Conservation (phyloP, 1,139 yeast species). For the Geotrichum aggregatum region DNA sequence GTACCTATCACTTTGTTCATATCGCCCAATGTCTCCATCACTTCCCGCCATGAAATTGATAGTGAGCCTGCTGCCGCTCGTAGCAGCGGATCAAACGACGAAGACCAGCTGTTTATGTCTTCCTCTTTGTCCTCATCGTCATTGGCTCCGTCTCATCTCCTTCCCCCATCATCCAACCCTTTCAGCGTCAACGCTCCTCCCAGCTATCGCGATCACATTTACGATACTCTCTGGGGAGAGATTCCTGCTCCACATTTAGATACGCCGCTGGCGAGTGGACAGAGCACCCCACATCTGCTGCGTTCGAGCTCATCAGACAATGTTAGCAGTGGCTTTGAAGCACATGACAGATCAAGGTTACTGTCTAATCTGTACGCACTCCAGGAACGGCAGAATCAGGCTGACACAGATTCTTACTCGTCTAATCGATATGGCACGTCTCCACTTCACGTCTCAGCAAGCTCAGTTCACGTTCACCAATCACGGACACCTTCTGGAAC, state of each 20-base stretch:
- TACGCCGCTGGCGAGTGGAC: slow-evolving; percentile 42
- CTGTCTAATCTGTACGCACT: slow-evolving; percentile 13
- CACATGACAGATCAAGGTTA: slow-evolving; percentile 9
- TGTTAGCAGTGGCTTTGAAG: slow-evolving; percentile 1
- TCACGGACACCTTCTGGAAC: slow-evolving; percentile 45
- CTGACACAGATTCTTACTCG: neutral
- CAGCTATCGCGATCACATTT: slow-evolving; percentile 74
- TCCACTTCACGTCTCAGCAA: neutral
- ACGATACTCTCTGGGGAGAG: slow-evolving; percentile 79
- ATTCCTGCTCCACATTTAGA: slow-evolving; percentile 52
- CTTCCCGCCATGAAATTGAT: slow-evolving; percentile 21
- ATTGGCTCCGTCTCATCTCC: neutral
- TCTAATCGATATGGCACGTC: neutral
- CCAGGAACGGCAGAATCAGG: slow-evolving; percentile 14
- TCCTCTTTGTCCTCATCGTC: neutral
- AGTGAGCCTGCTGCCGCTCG: slow-evolving; percentile 5
- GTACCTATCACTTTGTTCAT: slow-evolving; percentile 65
- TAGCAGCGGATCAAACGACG: neutral
- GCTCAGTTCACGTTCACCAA: too few relatives aligned
- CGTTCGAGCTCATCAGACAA: neutral
- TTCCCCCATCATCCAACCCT: neutral
- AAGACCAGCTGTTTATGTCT: slow-evolving; percentile 14
- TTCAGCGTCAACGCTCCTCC: slow-evolving; percentile 68
- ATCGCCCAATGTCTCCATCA: slow-evolving; percentile 72
- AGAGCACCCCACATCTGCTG: slow-evolving; percentile 2